These are phyloP conservation scores for Fusarium beomiforme DNA, from an alignment of 2,329 filamentous ascomycete species.

Conservation along the genomic window DNA sequence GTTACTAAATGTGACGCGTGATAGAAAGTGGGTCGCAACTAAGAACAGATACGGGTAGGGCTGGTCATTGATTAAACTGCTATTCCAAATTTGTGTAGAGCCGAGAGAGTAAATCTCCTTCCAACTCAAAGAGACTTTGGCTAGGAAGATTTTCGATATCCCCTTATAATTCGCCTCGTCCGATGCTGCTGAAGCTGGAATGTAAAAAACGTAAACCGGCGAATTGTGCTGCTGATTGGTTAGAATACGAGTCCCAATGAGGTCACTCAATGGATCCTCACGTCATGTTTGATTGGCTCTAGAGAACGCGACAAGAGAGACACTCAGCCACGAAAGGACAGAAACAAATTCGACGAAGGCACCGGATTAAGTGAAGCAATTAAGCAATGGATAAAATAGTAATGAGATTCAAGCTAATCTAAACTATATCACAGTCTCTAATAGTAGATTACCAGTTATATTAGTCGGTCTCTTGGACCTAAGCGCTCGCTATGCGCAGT, in stretches of 20 bases:
- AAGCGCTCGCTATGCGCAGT: background rate
- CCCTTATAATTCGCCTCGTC: background rate
- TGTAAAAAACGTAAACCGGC: background rate
- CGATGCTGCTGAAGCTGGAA: background rate
- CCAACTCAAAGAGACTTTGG: no score
- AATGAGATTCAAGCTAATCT: conserved; percentile 2
- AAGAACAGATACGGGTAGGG: no score
- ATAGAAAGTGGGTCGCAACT: no score
- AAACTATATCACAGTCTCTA: background rate
- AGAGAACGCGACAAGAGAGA: no score
- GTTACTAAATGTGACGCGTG: no score
- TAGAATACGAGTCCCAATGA: background rate
- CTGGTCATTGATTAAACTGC: no score
- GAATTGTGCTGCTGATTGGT: background rate
- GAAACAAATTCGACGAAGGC: background rate
- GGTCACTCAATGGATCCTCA: no score
- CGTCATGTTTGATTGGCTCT: background rate
- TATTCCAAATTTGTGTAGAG: no score
- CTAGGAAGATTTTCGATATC: no score
- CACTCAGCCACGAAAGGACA: background rate
- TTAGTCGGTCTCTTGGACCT: background rate
- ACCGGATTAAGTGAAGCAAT: background rate
- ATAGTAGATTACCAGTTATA: background rate
- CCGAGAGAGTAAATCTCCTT: no score
- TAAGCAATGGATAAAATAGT: background rate